phyloP scores from a whole-genome alignment of 352 stramenopile genomes.

The Phytophthora kernoviae region DNA sequence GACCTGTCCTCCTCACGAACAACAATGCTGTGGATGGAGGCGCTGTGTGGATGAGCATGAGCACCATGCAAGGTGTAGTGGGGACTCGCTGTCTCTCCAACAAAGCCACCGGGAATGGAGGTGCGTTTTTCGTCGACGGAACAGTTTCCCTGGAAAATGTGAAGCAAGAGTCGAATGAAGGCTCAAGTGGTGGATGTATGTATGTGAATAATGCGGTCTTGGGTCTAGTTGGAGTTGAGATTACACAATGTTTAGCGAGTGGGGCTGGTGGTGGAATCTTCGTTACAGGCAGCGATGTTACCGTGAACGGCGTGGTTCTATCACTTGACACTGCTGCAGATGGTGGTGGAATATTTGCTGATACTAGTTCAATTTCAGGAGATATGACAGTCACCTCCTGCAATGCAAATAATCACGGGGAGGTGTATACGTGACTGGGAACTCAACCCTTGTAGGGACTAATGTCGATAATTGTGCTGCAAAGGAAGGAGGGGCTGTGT shows the following conservation, averaged over 20 bases:
- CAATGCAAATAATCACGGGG: slow-evolving; percentile 15
- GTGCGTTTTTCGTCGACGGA: slow-evolving; percentile 16
- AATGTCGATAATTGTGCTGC: slow-evolving; percentile 11
- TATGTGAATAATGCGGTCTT: slow-evolving; percentile 17
- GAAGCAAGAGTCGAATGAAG: slow-evolving; percentile 13
- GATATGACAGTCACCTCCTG: slow-evolving; percentile 20
- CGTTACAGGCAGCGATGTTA: slow-evolving; percentile 19
- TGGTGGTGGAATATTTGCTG: slow-evolving; percentile 25
- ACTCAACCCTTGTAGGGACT: slow-evolving; percentile 8
- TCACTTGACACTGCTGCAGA: slow-evolving; percentile 1
- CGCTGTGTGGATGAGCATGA: slow-evolving; percentile 19
- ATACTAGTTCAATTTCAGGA: slow-evolving; percentile 19
- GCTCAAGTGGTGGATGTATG: slow-evolving; percentile 17
- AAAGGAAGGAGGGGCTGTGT: slow-evolving; percentile 41
- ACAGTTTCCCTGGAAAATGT: slow-evolving; percentile 14
- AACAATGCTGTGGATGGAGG: slow-evolving; percentile 21
- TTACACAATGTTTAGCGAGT: slow-evolving; percentile 11
- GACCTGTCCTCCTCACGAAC: slow-evolving; percentile 8
- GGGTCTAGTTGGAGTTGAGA: slow-evolving; percentile 1
- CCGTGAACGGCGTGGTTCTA: slow-evolving; percentile 5
- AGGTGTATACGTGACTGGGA: slow-evolving; percentile 25
- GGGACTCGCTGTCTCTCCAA: slow-evolving; percentile 18
- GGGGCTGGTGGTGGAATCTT: slow-evolving; percentile 34
- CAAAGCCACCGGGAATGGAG: slow-evolving; percentile 12
- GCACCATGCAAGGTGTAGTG: slow-evolving; percentile 17